Evolutionary conservation across 169 alveolate genomes (phyloP).

Genomic region (Plasmodium billcollinsi): DNA sequence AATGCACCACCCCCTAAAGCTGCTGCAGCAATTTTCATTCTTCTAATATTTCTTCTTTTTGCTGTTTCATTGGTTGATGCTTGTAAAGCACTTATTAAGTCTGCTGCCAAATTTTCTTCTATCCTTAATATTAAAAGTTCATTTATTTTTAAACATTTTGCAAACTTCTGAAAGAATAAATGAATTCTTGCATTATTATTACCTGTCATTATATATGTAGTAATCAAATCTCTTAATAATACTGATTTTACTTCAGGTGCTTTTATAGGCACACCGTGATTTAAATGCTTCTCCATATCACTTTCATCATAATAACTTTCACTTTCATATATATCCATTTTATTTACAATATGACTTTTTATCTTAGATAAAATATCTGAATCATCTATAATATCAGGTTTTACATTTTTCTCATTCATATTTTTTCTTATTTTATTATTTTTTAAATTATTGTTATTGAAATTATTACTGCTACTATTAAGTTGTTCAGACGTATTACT

Average conservation of each 20-base stretch:
- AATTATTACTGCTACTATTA: not conserved
- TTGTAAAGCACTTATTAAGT: conserved; percentile 81
- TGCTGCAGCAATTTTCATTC: conserved; percentile 86
- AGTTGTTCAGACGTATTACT: no score
- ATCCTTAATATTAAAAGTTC: conserved; percentile 80
- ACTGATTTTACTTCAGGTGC: conserved; percentile 81
- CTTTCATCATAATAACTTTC: conserved; percentile 40
- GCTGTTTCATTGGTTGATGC: conserved; percentile 76
- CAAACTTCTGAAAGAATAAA: conserved; percentile 79
- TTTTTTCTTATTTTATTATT: not conserved
- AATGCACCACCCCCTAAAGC: conserved; percentile 92
- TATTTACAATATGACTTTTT: conserved; percentile 5
- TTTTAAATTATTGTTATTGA: not conserved
- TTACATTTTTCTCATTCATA: not conserved
- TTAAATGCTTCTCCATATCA: conserved; percentile 35
- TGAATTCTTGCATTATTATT: conserved; percentile 85
- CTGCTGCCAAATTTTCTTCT: conserved; percentile 85
- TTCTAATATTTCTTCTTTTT: conserved; percentile 79
- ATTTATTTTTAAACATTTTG: conserved; percentile 81
- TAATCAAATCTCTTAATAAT: conserved; percentile 79
- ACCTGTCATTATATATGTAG: conserved; percentile 84
- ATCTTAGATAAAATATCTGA: conserved; percentile 1
- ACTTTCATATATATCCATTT: conserved; percentile 10
- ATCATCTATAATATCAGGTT: not conserved
- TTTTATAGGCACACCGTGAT: conserved; percentile 66